Evolutionary conservation across 257 asterid species (phyloP).

Genomic region (Leptodermis oblonga): DNA sequence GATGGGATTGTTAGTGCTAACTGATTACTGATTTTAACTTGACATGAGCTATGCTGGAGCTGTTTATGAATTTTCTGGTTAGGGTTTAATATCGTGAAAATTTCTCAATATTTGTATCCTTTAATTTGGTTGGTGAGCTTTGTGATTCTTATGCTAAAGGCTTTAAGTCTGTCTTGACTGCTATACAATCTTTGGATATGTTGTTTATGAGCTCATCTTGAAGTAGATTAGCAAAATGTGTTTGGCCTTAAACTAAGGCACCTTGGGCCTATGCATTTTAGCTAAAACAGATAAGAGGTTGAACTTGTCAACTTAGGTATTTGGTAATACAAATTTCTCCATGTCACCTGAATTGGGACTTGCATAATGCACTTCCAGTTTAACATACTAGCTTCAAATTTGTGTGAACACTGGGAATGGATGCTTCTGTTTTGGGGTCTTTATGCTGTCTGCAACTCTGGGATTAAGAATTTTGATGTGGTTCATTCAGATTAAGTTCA

Average conservation of each 20-base stretch:
- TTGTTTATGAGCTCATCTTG: not conserved
- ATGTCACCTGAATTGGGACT: not conserved
- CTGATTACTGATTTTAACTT: not conserved
- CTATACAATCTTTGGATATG: not conserved
- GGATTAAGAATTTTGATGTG: not conserved
- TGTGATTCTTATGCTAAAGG: not conserved
- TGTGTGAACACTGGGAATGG: not conserved
- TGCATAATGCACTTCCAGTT: not conserved
- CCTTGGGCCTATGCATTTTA: not conserved
- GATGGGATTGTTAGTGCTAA: too few species aligned
- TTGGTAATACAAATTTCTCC: not conserved
- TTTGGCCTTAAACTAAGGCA: not conserved
- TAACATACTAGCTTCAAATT: not conserved
- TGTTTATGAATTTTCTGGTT: not conserved
- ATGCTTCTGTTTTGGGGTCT: not conserved
- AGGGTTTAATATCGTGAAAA: not conserved
- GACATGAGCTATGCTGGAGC: not conserved
- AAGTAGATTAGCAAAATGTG: not conserved
- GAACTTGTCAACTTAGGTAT: conserved; percentile 3
- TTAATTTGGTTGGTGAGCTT: conserved; percentile 1
- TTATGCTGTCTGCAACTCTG: not conserved
- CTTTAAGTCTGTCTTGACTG: not conserved
- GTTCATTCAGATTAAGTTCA: not conserved
- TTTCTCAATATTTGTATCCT: not conserved
- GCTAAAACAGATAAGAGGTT: not conserved